A percentile compares a stretch with the other conserved stretches of the same genome.
phyloP scores from a whole-genome alignment of 2,329 filamentous ascomycete genomes.

The Pseudocercospora macadamiae region DNA sequence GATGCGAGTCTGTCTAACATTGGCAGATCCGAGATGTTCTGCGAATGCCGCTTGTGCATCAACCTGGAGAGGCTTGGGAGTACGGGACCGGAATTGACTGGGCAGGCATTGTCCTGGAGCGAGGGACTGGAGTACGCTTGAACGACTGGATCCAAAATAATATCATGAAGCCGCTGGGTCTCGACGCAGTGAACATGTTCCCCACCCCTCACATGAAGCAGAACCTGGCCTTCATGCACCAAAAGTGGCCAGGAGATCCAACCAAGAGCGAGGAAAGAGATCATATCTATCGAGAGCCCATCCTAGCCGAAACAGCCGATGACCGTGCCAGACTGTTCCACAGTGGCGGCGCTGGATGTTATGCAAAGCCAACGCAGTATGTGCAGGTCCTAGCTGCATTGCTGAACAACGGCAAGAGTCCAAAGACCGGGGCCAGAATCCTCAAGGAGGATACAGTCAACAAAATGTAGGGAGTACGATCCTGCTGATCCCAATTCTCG shows the following conservation, averaged over 20 bases:
- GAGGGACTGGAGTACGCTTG: conserved; percentile 46
- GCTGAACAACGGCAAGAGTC: conserved; percentile 66
- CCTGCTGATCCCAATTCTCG: conserved; percentile 31
- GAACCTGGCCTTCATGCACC: conserved; percentile 61
- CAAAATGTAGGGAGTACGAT: conserved; percentile 62
- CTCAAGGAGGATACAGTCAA: conserved; percentile 62
- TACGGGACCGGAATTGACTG: conserved; percentile 57
- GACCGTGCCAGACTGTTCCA: conserved; percentile 56
- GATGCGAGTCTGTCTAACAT: neutral
- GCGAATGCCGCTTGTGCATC: conserved; percentile 59
- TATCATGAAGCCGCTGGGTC: conserved; percentile 51
- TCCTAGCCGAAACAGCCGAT: conserved; percentile 49
- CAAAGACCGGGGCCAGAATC: conserved; percentile 58
- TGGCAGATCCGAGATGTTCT: conserved; percentile 47
- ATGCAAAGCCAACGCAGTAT: conserved; percentile 63
- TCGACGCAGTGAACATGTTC: conserved; percentile 60
- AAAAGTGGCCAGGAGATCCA: conserved; percentile 46
- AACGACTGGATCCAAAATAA: conserved; percentile 52
- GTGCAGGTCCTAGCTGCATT: conserved; percentile 64
- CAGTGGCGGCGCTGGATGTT: conserved; percentile 65
- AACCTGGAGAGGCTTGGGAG: conserved; percentile 65
- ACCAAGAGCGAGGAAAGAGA: conserved; percentile 43
- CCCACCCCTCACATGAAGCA: conserved; percentile 58
- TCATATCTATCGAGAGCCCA: conserved; percentile 54
- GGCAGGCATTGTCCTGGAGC: conserved; percentile 53